Conservation (phyloP, 371 early-diverging fungal species). For the Mucor irregularis region DNA sequence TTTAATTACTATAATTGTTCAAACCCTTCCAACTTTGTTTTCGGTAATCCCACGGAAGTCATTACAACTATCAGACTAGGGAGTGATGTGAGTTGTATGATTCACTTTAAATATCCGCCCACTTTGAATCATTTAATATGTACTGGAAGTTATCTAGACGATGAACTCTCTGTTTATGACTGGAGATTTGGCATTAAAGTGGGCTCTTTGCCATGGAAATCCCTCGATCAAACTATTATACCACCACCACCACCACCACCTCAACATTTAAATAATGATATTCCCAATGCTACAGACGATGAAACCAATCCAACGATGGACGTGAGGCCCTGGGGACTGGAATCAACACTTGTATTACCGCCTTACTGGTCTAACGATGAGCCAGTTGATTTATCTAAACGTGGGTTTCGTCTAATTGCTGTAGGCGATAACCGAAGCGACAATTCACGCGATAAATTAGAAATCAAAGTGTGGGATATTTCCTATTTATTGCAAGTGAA, state of each 20-base stretch:
- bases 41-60: slow-evolving; percentile 3
- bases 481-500: slow-evolving; percentile 28
- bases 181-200: slow-evolving; percentile 41
- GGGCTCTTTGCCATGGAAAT: slow-evolving; percentile 39
- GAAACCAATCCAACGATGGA: slow-evolving; percentile 8
- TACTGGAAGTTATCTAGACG: slow-evolving; percentile 30
- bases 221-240: slow-evolving; percentile 7
- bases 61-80: slow-evolving; percentile 19
- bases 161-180: slow-evolving; percentile 30
- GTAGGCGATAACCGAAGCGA: slow-evolving; percentile 96
- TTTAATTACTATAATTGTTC: neutral
- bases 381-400: neutral
- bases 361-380: slow-evolving; percentile 23
- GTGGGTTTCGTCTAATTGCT: slow-evolving; percentile 46
- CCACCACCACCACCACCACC: neutral
- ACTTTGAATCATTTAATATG: slow-evolving; percentile 34
- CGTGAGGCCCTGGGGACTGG: slow-evolving; percentile 45
- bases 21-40: neutral
- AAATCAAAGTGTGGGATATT: slow-evolving; percentile 51
- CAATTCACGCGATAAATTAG: slow-evolving; percentile 60
- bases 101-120: slow-evolving; percentile 34
- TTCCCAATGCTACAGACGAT: neutral
- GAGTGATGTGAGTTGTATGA: slow-evolving; percentile 29
- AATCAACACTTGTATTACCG: slow-evolving; percentile 44
- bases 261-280: too few species aligned